phyloP scores from a whole-genome alignment of 148 eudicot genomes.

The Heliosperma pusillum region DNA sequence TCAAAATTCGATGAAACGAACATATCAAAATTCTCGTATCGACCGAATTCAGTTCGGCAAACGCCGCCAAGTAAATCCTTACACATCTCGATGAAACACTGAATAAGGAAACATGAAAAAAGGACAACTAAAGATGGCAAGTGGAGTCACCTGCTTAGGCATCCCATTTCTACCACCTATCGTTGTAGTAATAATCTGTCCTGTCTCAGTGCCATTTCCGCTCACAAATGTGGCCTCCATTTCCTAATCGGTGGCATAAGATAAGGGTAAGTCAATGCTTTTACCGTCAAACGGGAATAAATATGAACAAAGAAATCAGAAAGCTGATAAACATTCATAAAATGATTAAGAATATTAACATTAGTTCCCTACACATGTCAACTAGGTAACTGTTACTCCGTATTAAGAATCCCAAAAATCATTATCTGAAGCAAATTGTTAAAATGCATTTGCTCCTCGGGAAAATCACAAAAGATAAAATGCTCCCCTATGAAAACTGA shows the following conservation, averaged over 20 bases:
- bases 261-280: neutral
- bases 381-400: neutral
- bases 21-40: neutral
- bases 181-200: constrained; percentile 74
- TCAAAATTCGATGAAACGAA: neutral
- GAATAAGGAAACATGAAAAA: neutral
- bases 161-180: constrained; percentile 68
- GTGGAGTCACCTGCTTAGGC: constrained; percentile 60
- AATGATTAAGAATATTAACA: neutral
- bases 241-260: constrained; percentile 38
- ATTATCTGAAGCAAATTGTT: neutral
- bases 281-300: neutral
- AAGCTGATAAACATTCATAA: neutral
- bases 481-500: neutral
- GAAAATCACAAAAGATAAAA: neutral
- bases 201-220: constrained; percentile 83
- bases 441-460: neutral
- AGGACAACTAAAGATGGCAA: neutral
- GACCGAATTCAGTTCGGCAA: neutral
- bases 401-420: neutral
- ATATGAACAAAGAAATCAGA: neutral
- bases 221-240: constrained; percentile 61
- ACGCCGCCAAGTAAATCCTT: neutral
- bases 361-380: neutral
- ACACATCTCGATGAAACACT: neutral